Conservation (phyloP, 2,329 filamentous ascomycete genomes). For the Fusarium subtropicale region DNA sequence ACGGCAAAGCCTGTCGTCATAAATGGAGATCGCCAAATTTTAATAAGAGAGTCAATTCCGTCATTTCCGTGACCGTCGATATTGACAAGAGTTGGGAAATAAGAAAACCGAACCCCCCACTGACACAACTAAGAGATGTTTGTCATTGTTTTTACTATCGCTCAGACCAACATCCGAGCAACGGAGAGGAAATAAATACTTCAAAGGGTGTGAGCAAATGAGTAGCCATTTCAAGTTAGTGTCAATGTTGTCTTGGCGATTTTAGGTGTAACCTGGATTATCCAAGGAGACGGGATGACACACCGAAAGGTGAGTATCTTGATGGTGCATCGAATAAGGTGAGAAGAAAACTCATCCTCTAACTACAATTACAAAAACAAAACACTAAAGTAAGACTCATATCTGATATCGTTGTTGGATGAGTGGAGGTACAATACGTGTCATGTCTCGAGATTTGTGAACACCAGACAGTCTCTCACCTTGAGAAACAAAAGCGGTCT, state of each 20-base stretch:
- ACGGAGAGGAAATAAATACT: slow-evolving; percentile 20
- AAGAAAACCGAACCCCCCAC: slow-evolving; percentile 15
- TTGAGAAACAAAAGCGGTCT: slow-evolving; percentile 30
- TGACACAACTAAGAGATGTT: slow-evolving; percentile 25
- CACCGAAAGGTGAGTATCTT: slow-evolving; percentile 27
- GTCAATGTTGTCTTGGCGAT: slow-evolving; percentile 43
- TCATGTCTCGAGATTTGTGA: not conserved
- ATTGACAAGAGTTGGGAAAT: not conserved
- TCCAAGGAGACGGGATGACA: slow-evolving; percentile 33
- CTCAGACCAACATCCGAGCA: slow-evolving; percentile 19
- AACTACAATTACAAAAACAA: not conserved
- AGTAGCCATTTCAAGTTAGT: slow-evolving; percentile 32
- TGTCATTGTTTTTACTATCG: slow-evolving; percentile 41
- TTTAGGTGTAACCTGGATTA: slow-evolving; percentile 24
- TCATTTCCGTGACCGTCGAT: slow-evolving; percentile 12
- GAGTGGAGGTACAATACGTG: not conserved
- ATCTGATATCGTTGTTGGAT: not conserved
- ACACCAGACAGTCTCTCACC: not conserved
- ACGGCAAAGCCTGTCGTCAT: slow-evolving; percentile 26
- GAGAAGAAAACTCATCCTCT: not conserved
- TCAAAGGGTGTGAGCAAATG: slow-evolving; percentile 27
- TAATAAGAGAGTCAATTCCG: slow-evolving; percentile 20
- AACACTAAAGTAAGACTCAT: not conserved
- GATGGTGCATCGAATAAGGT: not conserved
- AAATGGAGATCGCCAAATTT: slow-evolving; percentile 14